These are phyloP conservation scores for Coelastrella sp. DNA, from an alignment of 139 green algal genomes.

Conservation along the genomic window DNA sequence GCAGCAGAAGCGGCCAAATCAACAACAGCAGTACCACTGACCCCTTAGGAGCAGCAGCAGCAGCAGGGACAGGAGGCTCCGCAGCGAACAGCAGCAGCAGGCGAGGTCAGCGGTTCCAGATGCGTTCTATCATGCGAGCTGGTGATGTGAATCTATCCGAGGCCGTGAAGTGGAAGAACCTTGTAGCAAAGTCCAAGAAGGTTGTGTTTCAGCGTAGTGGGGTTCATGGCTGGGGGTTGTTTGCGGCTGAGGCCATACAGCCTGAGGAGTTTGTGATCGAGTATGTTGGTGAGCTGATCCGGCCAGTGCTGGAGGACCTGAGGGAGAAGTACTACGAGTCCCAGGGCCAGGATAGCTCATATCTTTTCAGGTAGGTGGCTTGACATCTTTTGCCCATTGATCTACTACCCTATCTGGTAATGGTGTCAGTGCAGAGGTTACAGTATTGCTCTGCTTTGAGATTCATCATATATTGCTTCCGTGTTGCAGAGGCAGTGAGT, in stretches of 20 bases:
- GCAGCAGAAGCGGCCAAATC: background rate
- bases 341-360: slow-evolving; percentile 35
- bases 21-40: background rate
- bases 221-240: slow-evolving; percentile 86
- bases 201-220: slow-evolving; percentile 67
- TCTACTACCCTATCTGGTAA: too few relatives aligned
- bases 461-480: too few relatives aligned
- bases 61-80: background rate
- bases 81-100: background rate
- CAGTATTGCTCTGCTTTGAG: too few relatives aligned
- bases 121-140: background rate
- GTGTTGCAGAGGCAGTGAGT: too few relatives aligned
- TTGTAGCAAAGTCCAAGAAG: slow-evolving; percentile 49
- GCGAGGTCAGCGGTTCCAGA: background rate
- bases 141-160: slow-evolving; percentile 10
- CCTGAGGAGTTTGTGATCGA: slow-evolving; percentile 86
- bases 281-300: slow-evolving; percentile 84
- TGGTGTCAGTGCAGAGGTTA: too few relatives aligned
- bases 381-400: too few relatives aligned
- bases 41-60: background rate
- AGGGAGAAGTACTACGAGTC: slow-evolving; percentile 81
- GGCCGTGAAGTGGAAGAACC: slow-evolving; percentile 53
- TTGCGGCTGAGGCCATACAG: slow-evolving; percentile 75
- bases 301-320: slow-evolving; percentile 60
- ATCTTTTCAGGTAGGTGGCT: slow-evolving; percentile 12